Evolutionary conservation across 108 stramenopile species (phyloP), one percentile per base, ranked within the genome.

Genomic region (Asterionellopsis glacialis): DNA sequence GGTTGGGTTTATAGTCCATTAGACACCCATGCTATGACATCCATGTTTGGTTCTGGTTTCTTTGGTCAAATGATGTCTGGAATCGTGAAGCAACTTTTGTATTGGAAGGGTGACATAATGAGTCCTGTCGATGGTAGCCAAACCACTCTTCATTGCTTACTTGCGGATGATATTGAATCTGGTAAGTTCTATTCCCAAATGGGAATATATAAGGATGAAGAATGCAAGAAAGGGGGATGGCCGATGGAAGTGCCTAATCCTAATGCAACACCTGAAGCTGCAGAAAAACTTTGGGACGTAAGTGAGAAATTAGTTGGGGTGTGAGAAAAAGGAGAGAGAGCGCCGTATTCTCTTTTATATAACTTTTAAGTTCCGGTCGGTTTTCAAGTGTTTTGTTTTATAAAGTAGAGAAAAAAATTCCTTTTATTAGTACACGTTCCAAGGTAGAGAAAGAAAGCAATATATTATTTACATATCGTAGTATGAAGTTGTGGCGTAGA

Each of bases 171-270:
- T 5, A 40, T 57, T n/a, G 70, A 71, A 41, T 51, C 19, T 51
- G 70, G 70, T 42, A 38, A 15, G 21, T 71, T 64, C 24, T 71
- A 71, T 24, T 59, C 63, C 15, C 70, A 71, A 25, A 51, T 64
- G 45, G 70, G 70, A 18, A 41, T 59, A 11, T 71, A 64, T 57
- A 51, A 50, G 22, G 63, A 71, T 49, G 16, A 57, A 42, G 49
- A 27, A 16, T 38, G 27, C 13, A 19, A 59, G 28, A 12, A 27
- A 12, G 70, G 70, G 0, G 70, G 70, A 24, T 71, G 45, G 55
- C 70, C 70, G 13, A 10, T 71, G 70, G 48, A 67, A 41, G 25
- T 57, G 19, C 68, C 68, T 15, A 61, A 61, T 38, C 43, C 55
- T 1, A 57, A 71, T 38, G 70, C 51, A 2, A 64, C 70, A 11